Base-by-base conservation (phyloP, 73 alveolate species). In the Paramecium biaurelia region DNA sequence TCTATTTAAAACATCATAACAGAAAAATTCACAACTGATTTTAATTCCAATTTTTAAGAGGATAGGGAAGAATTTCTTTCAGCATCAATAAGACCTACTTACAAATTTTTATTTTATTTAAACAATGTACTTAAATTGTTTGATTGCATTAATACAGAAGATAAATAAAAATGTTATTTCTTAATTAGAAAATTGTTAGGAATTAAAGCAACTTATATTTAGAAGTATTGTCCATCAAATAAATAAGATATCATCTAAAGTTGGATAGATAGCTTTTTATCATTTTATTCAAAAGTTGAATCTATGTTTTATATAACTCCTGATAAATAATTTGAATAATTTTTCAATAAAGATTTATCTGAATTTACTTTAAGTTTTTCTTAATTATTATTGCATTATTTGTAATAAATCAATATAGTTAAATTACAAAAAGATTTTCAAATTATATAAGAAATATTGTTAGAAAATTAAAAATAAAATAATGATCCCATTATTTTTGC, bases 401-500 rank as follows among this genome's bases (percentile, higher is more conserved):
- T 63, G 21, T 5, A 63, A 63, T 26, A 32, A 63, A n/a, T 63
- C 11, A 63, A 6, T 26, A 6, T 15, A 26, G 26, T 23, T 63
- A 30, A 30, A 72, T 72, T 72, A 72, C 26, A 37, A 9, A 72
- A 72, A 37, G 58, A 72, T 15, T 38, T 72, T 10, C 34, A 34
- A n/a, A 2, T 72, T 2, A 38, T 72, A 12, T 37, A 32, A 14
- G 58, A 72, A 32, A 26, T 72, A 20, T 9, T 72, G 10, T 28
- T 28, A 34, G 86, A 72, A 72, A 72, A 72, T 38, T 35, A 28
- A 42, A 72, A 72, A 34, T 18, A 72, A 18, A 10, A 28, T 12
- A 72, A 72, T 72, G 86, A 72, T 72, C 32, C 59, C 5, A 38
- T 72, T 2, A 32, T 72, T 9, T 72, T 72, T 72, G 86, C 86